Evolutionary conservation across 345 rosid genomes (phyloP).

Genomic region (Cardamine resedifolia): DNA sequence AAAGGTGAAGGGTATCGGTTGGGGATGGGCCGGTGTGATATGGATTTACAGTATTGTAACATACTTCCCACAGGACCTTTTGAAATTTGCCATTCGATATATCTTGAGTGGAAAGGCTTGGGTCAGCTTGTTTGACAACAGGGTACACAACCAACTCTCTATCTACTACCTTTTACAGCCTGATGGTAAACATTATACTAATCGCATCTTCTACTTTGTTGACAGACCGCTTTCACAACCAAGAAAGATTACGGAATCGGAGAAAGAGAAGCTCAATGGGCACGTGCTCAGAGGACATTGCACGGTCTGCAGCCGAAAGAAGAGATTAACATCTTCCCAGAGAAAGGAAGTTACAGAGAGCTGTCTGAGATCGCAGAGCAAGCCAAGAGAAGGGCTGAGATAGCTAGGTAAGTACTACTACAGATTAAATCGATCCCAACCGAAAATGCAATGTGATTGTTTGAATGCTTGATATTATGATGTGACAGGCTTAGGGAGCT

Average conservation of each 20-base stretch:
- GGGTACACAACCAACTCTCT: constrained; percentile 46
- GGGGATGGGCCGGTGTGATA: constrained; percentile 77
- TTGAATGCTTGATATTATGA: constrained; percentile 3
- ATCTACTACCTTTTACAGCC: not conserved
- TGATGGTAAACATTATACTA: constrained; percentile 3
- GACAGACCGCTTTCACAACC: constrained; percentile 85
- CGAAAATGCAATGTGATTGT: constrained; percentile 12
- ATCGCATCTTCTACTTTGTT: constrained; percentile 11
- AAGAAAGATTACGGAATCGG: constrained; percentile 87
- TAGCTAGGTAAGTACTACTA: constrained; percentile 64
- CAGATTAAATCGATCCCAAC: not conserved
- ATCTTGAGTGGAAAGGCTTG: constrained; percentile 91
- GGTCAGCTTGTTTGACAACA: constrained; percentile 74
- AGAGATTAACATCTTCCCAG: constrained; percentile 48
- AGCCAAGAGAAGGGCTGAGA: constrained; percentile 96
- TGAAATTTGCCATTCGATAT: constrained; percentile 85
- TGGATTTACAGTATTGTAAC: constrained; percentile 82
- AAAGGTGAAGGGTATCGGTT: constrained; percentile 51
- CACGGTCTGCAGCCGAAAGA: constrained; percentile 86
- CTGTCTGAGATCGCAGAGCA: constrained; percentile 97
- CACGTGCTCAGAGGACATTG: constrained; percentile 73
- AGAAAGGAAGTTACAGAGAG: constrained; percentile 72
- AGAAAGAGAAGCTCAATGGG: constrained; percentile 98
- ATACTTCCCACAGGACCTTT: constrained; percentile 74
- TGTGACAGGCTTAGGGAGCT: constrained; percentile 74